Base-by-base conservation (phyloP, 2,329 filamentous ascomycete genomes). In the Tolypocladium pustulatum region DNA sequence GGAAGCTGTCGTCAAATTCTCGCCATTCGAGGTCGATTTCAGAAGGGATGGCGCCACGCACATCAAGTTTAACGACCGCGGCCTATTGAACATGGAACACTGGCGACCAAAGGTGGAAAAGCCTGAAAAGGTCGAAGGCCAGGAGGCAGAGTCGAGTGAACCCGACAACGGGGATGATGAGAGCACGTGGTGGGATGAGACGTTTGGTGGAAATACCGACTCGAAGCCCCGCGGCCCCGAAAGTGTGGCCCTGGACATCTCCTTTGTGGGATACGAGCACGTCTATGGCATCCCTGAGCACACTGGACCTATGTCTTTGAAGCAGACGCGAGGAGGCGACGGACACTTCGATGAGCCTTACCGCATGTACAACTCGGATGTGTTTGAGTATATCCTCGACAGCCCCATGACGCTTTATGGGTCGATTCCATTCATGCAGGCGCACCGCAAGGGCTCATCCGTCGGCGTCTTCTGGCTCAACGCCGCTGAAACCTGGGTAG, bases 361-460 rank as follows among this genome's bases (percentile, higher is more conserved):
- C 76, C 85, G 94, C 41, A 75, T 99, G 72, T 97, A 97, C 78
- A 99, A 99, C 72, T 83, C 90, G 37, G 94, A 99, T 71, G 94
- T 99, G 13, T 99, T 99, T 66, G 94, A 99, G 75, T 99, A 99
- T 72, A 87, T 96, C 66, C 82, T 97, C 66, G 90, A 97, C 73
- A 97, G 91, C 73, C 92, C 94, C 0, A 99, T 99, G 94, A 97
- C 94, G 0, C 81, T 99, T 1, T 99, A 99, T 68, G 94, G 94
- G n/a, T 80, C 91, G 9, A 97, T 99, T 65, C 94, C 94, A 2
- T 90, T 97, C 69, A 96, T 99, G 91, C 94, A 97, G 73, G 94
- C 94, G 22, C 93, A 99, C 70, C 89, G 89, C 67, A 95, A 93
- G 72, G 89, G 88, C 68, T 97, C 93, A 0, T 94, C 91, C 1